Evolutionary conservation across 345 rosid genomes (phyloP), one percentile per base, ranked within the genome.

Genomic region (Camelina laxa): DNA sequence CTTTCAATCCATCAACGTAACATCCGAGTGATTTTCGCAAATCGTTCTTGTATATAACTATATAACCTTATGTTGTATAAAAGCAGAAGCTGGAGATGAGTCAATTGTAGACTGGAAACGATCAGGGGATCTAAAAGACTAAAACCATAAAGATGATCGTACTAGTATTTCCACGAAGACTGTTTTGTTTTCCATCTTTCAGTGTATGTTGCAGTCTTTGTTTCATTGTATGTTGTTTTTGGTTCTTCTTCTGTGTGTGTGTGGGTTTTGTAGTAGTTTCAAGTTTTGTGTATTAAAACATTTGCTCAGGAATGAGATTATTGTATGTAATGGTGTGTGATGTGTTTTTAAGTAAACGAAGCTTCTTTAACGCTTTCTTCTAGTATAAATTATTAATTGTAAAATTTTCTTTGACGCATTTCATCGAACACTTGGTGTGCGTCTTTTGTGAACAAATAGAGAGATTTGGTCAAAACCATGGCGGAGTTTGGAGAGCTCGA

Each of bases 401-500:
- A 41, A 19, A 49, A 49, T n/a, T 24, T 7, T 51, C 72, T 44
- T 8, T 22, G 7, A 64, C 14, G 60, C 65, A 57, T 65, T 65
- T 45, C 0, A 16, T 65, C 72, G 72, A 65, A 57, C 51, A 61
- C 11, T 62, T 42, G 21, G 74, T 33, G 57, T 49, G 56, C n/a
- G 13, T 4, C 36, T 62, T 22, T 31, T 45, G 31, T 30, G 7
- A 4, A 47, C 0, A 2, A 6, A 16, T 9, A 15, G 1, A 13
- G 12, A 72, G 4, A 48, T 8, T 54, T 41, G 22, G 60, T 16
- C 15, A 2, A 13, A 60, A 36, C 2, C 71, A 87, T 87, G 93
- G 83, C 85, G 80, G 94, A 88, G 54, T 88, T 91, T 72, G 60
- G 64, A 68, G 94, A 84, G 82, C 84, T 88, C 45, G 97, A 88